Evolutionary conservation across 2,329 filamentous ascomycete genomes (phyloP).

Genomic region (Aaosphaeria pasadenensis): DNA sequence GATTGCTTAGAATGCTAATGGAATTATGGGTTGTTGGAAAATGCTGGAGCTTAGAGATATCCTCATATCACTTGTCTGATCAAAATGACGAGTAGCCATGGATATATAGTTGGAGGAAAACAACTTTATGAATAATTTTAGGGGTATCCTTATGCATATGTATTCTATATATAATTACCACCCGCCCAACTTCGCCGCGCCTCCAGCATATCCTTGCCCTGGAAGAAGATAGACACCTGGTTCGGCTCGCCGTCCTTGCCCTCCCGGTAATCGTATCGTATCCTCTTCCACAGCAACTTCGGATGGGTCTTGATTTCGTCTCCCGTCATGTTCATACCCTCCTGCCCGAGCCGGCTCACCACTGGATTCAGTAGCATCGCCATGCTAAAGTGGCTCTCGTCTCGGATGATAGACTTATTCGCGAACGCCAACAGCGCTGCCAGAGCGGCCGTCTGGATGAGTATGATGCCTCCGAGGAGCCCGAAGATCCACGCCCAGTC

Average conservation of each 20-base stretch:
- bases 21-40: no score
- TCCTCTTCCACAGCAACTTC: slow-evolving; percentile 22
- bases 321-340: slow-evolving; percentile 25
- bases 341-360: slow-evolving; percentile 17
- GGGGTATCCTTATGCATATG: no score
- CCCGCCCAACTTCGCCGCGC: slow-evolving; percentile 24
- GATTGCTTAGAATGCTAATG: no score
- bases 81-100: no score
- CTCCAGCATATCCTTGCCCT: slow-evolving; percentile 20
- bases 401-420: slow-evolving; percentile 28
- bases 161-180: slow-evolving; percentile 14
- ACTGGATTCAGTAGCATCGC: slow-evolving; percentile 31
- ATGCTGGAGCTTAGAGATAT: no score
- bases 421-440: slow-evolving; percentile 18
- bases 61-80: no score
- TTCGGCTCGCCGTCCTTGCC: slow-evolving; percentile 22
- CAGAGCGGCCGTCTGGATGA: slow-evolving; percentile 23
- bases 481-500: slow-evolving; percentile 24
- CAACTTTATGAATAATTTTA: no score
- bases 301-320: slow-evolving; percentile 26
- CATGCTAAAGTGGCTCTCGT: slow-evolving; percentile 29
- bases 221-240: slow-evolving; percentile 23
- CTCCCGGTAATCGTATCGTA: slow-evolving; percentile 29
- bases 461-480: slow-evolving; percentile 18
- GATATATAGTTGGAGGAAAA: no score